phyloP scores from a whole-genome alignment of 2,329 filamentous ascomycete genomes.

The Epicoccum nigrum region DNA sequence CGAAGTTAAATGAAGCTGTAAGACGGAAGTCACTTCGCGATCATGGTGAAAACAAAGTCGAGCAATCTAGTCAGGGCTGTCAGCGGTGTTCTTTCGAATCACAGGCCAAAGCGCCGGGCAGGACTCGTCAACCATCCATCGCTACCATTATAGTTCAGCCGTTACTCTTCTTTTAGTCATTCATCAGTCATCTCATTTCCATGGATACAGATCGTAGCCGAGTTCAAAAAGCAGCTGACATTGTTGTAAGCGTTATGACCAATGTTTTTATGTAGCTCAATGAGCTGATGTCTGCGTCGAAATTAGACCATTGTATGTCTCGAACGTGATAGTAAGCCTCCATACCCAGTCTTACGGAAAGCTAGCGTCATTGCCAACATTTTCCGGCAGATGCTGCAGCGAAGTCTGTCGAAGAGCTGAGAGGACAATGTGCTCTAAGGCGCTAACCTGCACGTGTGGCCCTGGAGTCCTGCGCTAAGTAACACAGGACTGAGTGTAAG shows the following conservation, averaged over 20 bases:
- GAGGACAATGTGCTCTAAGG: neutral
- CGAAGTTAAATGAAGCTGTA: too few species aligned
- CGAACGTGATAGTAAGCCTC: neutral
- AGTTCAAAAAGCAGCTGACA: too few species aligned
- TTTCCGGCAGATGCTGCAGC: neutral
- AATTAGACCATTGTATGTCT: neutral
- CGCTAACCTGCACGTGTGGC: neutral
- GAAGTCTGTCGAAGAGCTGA: neutral
- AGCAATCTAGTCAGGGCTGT: too few species aligned
- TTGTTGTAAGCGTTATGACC: too few species aligned
- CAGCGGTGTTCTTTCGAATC: too few species aligned
- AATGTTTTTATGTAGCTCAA: neutral
- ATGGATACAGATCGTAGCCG: neutral
- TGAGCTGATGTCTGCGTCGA: neutral
- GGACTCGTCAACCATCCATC: too few species aligned
- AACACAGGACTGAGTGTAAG: constrained; percentile 2
- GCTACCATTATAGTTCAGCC: too few species aligned
- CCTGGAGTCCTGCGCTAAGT: neutral
- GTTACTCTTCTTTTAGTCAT: neutral
- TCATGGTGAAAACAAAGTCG: too few species aligned
- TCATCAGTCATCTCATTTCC: neutral
- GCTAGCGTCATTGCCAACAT: neutral
- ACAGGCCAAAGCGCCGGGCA: too few species aligned
- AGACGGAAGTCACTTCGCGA: too few species aligned
- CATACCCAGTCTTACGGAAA: neutral